These are phyloP conservation scores for Sporisorium graminicola DNA, from an alignment of 1,284 basidiomycete species.

Conservation along the genomic window DNA sequence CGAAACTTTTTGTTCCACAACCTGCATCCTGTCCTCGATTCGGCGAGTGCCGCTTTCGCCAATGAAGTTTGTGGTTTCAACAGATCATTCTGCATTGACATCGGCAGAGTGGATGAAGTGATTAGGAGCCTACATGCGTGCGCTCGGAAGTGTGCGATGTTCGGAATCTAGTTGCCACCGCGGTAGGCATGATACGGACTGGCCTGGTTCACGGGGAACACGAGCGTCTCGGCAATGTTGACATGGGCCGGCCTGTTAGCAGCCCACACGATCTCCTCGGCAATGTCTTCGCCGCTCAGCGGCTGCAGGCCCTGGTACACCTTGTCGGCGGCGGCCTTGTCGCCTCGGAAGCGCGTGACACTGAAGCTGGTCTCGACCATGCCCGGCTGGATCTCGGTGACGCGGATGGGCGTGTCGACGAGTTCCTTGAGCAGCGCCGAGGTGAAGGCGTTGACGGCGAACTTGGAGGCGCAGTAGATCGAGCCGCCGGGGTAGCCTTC, in stretches of 20 bases:
- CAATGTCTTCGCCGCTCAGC: constrained; percentile 71
- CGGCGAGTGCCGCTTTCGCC: too few species aligned
- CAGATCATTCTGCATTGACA: neutral
- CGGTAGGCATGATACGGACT: constrained; percentile 59
- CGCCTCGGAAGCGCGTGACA: constrained; percentile 57
- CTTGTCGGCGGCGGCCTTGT: constrained; percentile 55
- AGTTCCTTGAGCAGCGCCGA: constrained; percentile 84
- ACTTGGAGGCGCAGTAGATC: constrained; percentile 76
- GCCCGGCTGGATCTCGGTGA: constrained; percentile 73
- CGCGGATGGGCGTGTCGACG: constrained; percentile 78
- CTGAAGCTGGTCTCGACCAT: constrained; percentile 81
- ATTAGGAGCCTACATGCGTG: too few species aligned
- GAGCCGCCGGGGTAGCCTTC: constrained; percentile 80
- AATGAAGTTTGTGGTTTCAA: too few species aligned
- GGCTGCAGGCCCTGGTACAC: constrained; percentile 67
- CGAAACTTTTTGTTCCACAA: too few species aligned
- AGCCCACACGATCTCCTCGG: constrained; percentile 97
- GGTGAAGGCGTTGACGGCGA: constrained; percentile 89
- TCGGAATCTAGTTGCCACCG: constrained; percentile 29
- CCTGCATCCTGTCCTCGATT: too few species aligned
- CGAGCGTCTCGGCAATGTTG: constrained; percentile 62
- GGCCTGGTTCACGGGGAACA: constrained; percentile 66
- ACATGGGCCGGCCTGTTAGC: constrained; percentile 76
- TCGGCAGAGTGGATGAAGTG: too few species aligned
- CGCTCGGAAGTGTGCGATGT: too few species aligned